Evolutionary conservation across 23 red algal genomes (phyloP).

Genomic region (Gracilaria vermiculophylla): DNA sequence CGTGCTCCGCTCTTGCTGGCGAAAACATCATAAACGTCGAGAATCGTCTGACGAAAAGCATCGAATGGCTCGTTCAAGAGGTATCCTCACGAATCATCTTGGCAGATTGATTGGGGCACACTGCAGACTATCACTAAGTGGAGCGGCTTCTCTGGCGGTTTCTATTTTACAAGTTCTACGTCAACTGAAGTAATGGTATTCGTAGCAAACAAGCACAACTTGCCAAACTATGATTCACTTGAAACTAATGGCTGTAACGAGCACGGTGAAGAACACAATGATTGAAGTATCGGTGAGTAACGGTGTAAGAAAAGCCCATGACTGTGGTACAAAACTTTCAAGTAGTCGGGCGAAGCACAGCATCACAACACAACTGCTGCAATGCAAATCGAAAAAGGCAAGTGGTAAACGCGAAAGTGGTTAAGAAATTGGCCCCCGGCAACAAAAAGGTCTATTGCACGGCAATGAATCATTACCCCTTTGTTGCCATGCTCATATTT

Average conservation of each 20-base stretch:
- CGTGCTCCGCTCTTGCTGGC: conserved; percentile 43
- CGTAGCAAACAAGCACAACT: neutral
- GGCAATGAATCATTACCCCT: neutral
- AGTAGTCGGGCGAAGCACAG: neutral
- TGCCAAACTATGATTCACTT: neutral
- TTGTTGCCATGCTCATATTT: neutral
- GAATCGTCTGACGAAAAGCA: conserved; percentile 4
- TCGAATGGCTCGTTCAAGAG: conserved; percentile 75
- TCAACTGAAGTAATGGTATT: conserved; percentile 1
- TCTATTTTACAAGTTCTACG: conserved; percentile 5
- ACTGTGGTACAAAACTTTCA: neutral
- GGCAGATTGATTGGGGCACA: neutral
- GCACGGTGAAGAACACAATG: neutral
- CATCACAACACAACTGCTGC: neutral
- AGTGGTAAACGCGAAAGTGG: neutral
- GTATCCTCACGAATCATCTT: conserved; percentile 53
- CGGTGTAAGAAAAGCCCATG: neutral
- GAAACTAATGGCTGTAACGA: conserved; percentile 3
- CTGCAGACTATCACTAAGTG: neutral
- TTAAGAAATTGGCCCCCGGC: neutral
- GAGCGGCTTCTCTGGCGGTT: neutral
- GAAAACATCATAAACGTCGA: neutral
- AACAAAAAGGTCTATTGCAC: neutral
- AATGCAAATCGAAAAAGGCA: neutral
- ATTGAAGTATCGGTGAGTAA: neutral